A percentile compares a stretch with the other conserved stretches of the same genome.
phyloP scores from a whole-genome alignment of 2,329 filamentous ascomycete species.

The Raffaelea albimanens region DNA sequence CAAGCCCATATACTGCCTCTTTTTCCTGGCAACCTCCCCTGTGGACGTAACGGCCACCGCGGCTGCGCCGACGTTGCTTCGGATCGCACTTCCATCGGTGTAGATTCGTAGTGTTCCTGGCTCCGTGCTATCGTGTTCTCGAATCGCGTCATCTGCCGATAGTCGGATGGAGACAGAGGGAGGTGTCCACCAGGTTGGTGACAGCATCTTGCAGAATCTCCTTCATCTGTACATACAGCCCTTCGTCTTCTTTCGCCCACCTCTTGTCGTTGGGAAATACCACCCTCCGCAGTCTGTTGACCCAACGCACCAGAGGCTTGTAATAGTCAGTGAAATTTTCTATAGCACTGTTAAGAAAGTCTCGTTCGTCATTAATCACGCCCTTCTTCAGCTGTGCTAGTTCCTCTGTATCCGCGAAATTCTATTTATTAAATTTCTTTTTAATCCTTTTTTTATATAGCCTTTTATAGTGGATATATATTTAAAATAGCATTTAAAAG shows the following conservation, averaged over 20 bases:
- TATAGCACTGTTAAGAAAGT: constrained; percentile 20
- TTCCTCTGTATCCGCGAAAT: constrained; percentile 20
- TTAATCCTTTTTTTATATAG: constrained; percentile 14
- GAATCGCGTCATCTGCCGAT: too few species aligned
- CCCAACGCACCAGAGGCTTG: constrained; percentile 24
- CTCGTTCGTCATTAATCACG: constrained; percentile 13
- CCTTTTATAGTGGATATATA: constrained; percentile 30
- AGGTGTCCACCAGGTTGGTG: too few species aligned
- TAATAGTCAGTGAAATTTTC: constrained; percentile 26
- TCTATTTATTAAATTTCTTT: constrained; percentile 24
- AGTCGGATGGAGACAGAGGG: too few species aligned
- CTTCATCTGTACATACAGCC: constrained; percentile 11
- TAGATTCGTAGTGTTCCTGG: too few species aligned
- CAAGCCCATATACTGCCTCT: too few species aligned
- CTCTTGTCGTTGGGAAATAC: constrained; percentile 11
- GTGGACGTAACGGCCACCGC: too few species aligned
- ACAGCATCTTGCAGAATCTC: constrained; percentile 7
- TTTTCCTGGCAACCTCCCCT: too few species aligned
- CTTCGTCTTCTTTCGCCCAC: constrained; percentile 11
- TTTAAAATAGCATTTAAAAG: constrained; percentile 38
- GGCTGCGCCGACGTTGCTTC: too few species aligned
- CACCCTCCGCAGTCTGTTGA: constrained; percentile 25
- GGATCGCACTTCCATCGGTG: too few species aligned
- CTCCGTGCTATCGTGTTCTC: too few species aligned
- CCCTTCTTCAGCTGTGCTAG: constrained; percentile 17